Evolutionary conservation across 225 moss, liverwort and hornwort species (phyloP), one percentile per base, ranked within the genome.

Genomic region (Polytrichum commune): DNA sequence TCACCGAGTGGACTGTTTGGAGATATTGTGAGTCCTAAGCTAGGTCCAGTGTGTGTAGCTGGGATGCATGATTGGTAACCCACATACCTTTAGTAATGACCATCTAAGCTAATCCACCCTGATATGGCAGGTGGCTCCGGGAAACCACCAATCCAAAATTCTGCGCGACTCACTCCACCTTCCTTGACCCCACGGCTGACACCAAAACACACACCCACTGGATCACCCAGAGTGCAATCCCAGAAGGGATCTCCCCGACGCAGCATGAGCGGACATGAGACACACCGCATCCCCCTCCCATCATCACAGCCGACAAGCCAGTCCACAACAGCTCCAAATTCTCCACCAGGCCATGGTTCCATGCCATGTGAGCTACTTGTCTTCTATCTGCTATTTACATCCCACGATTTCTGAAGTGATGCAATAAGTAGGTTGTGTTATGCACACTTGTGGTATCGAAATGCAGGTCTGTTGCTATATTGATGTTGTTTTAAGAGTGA

Each of bases 261-360:
- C 58, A 58, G 58, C 24, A 24, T 58, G 9, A 58, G 58, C 4
- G 22, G 22, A 58, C n/a, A 24, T 54, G 77, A 89, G 7, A 64
- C 82, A 53, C 80, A 81, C 33, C 85, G 79, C 74, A 78, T 92
- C 28, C 78, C 88, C 23, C 83, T 96, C 24, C 90, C 88, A 6
- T 91, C 92, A 4, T 93, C 96, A 9, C 77, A 86, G 63, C 86
- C 96, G 16, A 87, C 77, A 8, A 96, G 96, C 67, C 89, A 93
- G 64, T 84, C 92, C 19, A 91, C 90, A 6, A 96, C 96, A 8
- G 96, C 96, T 58, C 96, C 96, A 20, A 96, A 96, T 78, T 96
- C 93, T 53, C 96, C 93, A 29, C 92, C 96, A 30, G 89, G 79
- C 70, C 89, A 76, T 8, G 83, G 89, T 72, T 86, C 92, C 55